phyloP scores from a whole-genome alignment of 352 stramenopile species.

The Phytophthora fragariaefolia region DNA sequence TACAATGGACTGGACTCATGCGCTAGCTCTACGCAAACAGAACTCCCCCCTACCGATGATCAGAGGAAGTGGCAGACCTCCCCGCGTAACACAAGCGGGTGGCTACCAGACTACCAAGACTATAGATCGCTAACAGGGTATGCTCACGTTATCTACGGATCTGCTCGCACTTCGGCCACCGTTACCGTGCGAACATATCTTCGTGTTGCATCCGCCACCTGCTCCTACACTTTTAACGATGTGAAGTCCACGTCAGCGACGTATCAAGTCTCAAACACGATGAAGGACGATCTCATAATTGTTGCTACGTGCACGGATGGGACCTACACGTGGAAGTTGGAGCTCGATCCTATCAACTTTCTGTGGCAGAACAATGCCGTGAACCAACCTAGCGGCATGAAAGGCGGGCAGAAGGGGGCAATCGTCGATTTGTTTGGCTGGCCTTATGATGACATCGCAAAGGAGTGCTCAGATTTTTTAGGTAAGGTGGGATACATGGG shows the following conservation, averaged over 20 bases:
- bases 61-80: slow-evolving; percentile 55
- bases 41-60: slow-evolving; percentile 32
- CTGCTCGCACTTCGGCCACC: slow-evolving; percentile 38
- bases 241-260: slow-evolving; percentile 25
- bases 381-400: slow-evolving; percentile 37
- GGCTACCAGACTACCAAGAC: slow-evolving; percentile 48
- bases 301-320: slow-evolving; percentile 33
- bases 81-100: slow-evolving; percentile 43
- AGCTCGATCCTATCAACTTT: slow-evolving; percentile 71
- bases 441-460: slow-evolving; percentile 67
- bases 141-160: slow-evolving; percentile 50
- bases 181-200: slow-evolving; percentile 49
- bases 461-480: slow-evolving; percentile 66
- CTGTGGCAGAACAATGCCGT: slow-evolving; percentile 59
- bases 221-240: slow-evolving; percentile 52
- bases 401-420: slow-evolving; percentile 59
- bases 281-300: slow-evolving; percentile 45
- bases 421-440: slow-evolving; percentile 78
- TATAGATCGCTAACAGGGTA: slow-evolving; percentile 54
- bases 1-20: slow-evolving; percentile 46
- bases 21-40: slow-evolving; percentile 25
- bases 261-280: slow-evolving; percentile 28
- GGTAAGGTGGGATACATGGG: slow-evolving; percentile 73
- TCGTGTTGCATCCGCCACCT: slow-evolving; percentile 30
- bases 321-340: slow-evolving; percentile 32